Conservation (phyloP, 2,329 filamentous ascomycete genomes). For the Periconia macrospinosa region DNA sequence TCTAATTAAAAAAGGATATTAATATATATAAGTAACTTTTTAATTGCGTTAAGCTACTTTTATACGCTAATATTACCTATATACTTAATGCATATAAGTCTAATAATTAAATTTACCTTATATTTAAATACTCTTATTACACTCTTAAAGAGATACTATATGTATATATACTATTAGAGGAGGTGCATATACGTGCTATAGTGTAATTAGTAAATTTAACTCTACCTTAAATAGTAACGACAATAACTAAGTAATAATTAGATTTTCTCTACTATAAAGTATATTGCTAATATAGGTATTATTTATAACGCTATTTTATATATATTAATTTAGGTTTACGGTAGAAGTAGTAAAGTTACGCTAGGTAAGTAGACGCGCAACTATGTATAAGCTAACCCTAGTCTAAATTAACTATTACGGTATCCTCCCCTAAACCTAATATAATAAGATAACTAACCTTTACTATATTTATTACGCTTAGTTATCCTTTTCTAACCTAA, state of each 20-base stretch:
- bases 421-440: no score
- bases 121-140: conserved; percentile 7
- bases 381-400: background rate
- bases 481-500: no score
- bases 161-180: conserved; percentile 9
- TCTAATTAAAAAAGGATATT: background rate
- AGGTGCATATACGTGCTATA: conserved; percentile 9
- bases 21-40: conserved; percentile 1
- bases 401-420: no score
- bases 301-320: conserved; percentile 6
- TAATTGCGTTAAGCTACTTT: conserved; percentile 4
- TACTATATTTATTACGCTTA: no score
- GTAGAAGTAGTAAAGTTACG: conserved; percentile 1
- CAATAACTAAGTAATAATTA: conserved; percentile 3
- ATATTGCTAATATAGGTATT: conserved; percentile 9
- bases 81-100: conserved; percentile 5
- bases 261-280: conserved; percentile 8
- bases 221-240: background rate
- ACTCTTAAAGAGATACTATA: conserved; percentile 10
- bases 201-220: conserved; percentile 2
- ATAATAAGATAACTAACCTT: no score
- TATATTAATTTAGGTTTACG: conserved; percentile 4
- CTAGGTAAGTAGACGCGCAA: conserved; percentile 2
- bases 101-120: background rate
- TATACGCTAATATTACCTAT: conserved; percentile 6